Base-by-base conservation (phyloP, 1,284 basidiomycete genomes). In the Boletellus deceptivus region DNA sequence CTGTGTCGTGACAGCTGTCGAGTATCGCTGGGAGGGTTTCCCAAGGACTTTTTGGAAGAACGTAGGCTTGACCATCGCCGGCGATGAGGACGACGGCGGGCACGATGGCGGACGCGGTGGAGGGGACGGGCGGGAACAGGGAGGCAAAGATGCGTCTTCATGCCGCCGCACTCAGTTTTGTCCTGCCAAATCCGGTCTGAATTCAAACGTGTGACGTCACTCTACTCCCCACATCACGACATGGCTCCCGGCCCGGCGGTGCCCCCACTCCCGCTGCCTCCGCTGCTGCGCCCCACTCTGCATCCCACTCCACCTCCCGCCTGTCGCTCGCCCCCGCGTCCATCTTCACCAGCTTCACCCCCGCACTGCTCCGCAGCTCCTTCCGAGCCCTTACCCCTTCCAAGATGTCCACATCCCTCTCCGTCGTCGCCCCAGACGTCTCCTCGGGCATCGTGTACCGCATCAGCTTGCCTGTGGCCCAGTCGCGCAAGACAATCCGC, bases 401-500 rank as follows among this genome's bases (percentile, higher is more conserved):
- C 52, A 89, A 62, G 47, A 83, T 67, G 40, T 60, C 56, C 48
- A 72, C 72, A 61, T 84, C 78, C 16, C 65, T 67, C 63, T 66
- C 42, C 64, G 54, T 27, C 70, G 62, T 27, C 39, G 45, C 59
- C 18, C 43, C 59, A 24, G 59, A 55, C 3, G 70, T 48, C 0
- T 72, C 63, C 4, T 83, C 78, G 2, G 86, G 83, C 18, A 78
- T 68, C 6, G 89, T 86, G 72, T 89, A 96, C 63, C 90, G 87
- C 14, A 84, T 80, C 62, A 98, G 82, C 56, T 82, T 84, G 46
- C 89, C 90, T 6, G 77, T 79, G 55, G 82, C 86, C 95, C 95
- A 99, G 72, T 98, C 95, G 24, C 91, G 85, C 39, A 98, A 77
- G 37, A 98, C 76, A 48, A 88, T 79, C 22, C 91, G 86, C 9